These are phyloP conservation scores for Pseudotsuga menziesii DNA, from an alignment of 75 land plant genomes.

Conservation along the genomic window DNA sequence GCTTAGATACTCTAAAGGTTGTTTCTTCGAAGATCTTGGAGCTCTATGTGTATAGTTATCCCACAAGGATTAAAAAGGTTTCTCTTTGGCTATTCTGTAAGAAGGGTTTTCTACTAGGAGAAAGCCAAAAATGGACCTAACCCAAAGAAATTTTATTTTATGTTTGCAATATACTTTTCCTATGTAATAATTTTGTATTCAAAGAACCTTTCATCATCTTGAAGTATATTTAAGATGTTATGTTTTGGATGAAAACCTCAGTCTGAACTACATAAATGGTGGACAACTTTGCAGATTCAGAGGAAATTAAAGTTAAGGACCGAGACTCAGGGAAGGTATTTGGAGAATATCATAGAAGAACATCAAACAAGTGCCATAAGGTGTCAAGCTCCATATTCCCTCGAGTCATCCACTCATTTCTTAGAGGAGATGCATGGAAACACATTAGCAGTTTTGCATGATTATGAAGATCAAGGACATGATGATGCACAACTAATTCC, in stretches of 20 bases:
- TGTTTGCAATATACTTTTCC: not conserved
- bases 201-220: too few species aligned
- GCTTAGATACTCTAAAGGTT: not conserved
- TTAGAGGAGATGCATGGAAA: not conserved
- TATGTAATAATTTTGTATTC: not conserved
- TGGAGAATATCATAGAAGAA: slow-evolving; percentile 9
- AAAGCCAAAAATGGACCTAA: not conserved
- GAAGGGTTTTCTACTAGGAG: not conserved
- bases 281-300: not conserved
- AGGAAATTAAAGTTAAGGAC: slow-evolving; percentile 8
- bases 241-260: not conserved
- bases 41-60: not conserved
- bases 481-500: not conserved
- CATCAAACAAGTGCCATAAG: not conserved
- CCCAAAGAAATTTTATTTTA: not conserved
- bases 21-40: too few species aligned
- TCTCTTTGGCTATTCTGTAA: not conserved
- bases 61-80: not conserved
- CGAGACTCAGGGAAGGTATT: slow-evolving; percentile 8
- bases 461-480: not conserved
- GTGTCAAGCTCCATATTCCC: not conserved
- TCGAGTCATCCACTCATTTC: not conserved
- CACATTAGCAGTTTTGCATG: not conserved
- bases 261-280: not conserved
- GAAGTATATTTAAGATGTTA: too few species aligned